These are phyloP conservation scores for Bondarzewia mesenterica DNA, from an alignment of 1,284 basidiomycete species.

Conservation along the genomic window DNA sequence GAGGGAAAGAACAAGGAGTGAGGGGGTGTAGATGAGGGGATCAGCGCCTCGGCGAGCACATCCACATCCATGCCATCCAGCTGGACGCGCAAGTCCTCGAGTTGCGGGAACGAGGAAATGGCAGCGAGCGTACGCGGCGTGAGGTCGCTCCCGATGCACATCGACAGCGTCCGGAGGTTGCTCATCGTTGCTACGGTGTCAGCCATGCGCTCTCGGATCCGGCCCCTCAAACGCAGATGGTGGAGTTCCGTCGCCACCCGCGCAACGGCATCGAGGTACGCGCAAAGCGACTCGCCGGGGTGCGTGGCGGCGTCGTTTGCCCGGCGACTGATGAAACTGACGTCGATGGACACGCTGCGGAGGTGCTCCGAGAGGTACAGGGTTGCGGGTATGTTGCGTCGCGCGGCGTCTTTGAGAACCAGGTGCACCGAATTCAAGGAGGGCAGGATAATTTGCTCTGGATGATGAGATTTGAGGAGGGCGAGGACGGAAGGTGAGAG, in stretches of 20 bases:
- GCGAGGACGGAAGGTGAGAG: slow-evolving; percentile 4
- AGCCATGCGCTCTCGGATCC: slow-evolving; percentile 29
- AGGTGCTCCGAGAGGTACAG: slow-evolving; percentile 30
- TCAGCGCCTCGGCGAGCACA: slow-evolving; percentile 20
- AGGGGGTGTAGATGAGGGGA: slow-evolving; percentile 3
- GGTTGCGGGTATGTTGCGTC: slow-evolving; percentile 17
- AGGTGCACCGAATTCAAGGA: slow-evolving; percentile 35
- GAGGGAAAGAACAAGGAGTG: slow-evolving; percentile 28
- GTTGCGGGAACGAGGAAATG: slow-evolving; percentile 32
- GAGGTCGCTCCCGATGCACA: slow-evolving; percentile 35
- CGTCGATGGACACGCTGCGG: slow-evolving; percentile 31
- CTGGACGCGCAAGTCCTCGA: slow-evolving; percentile 41
- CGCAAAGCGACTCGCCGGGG: slow-evolving; percentile 10
- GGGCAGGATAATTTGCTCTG: slow-evolving; percentile 7
- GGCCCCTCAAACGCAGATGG: slow-evolving; percentile 38
- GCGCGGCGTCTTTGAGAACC: slow-evolving; percentile 20
- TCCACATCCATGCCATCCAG: slow-evolving; percentile 32
- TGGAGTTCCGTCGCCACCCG: slow-evolving; percentile 24
- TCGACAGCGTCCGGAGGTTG: slow-evolving; percentile 32
- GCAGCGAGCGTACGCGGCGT: slow-evolving; percentile 31
- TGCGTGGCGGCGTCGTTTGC: slow-evolving; percentile 1
- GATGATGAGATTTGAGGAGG: background rate
- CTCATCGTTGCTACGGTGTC: slow-evolving; percentile 27
- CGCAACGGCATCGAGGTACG: slow-evolving; percentile 13
- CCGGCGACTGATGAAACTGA: slow-evolving; percentile 28